Evolutionary conservation across 2,329 filamentous ascomycete genomes (phyloP), one percentile per base, ranked within the genome.

Genomic region (Tolypocladium guangdongense): DNA sequence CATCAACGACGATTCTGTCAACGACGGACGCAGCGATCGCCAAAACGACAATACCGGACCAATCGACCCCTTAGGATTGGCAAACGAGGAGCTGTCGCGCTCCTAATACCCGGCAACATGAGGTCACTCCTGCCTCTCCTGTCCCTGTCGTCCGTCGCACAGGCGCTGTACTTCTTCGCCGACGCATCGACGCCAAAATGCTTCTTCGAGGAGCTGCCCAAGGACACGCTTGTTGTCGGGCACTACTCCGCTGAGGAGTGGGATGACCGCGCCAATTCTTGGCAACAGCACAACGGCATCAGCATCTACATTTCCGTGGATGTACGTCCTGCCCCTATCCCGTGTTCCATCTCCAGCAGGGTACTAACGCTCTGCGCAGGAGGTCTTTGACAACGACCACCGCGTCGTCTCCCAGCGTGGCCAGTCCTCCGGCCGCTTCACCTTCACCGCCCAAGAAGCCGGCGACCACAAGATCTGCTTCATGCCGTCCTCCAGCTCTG

Each of bases 391-490:
- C 80, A 92, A 95, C 72, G 87, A 97, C 77, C 93, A 99, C 81
- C 90, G 91, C 58, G 88, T 99, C 57, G 88, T 97, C 58, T 88
- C 86, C 59, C 90, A 96, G 72, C 86, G 86, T 56, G 91, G 92
- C 63, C 72, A 79, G 43, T 73, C 82, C 56, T 75, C 80, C 45
- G 91, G 93, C 62, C 87, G 88, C 66, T 97, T 97, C 78, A 96
- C 92, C 65, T 97, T 99, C 80, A 90, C 86, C 60, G 89, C 93
- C 51, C 88, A 90, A 66, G 93, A 96, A 70, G 81, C 88, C n/a
- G 93, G 93, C 69, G 88, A 96, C 71, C 93, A 99, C 81, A 85
- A 85, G 69, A 84, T 99, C 71, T 99, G 93, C 80, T 95, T 97
- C 74, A 89, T 86, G 4, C 89, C 92, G 18, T 84, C 82, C 49